Evolutionary conservation across 1,284 basidiomycete species (phyloP).

Genomic region (Sporisorium sorghi): DNA sequence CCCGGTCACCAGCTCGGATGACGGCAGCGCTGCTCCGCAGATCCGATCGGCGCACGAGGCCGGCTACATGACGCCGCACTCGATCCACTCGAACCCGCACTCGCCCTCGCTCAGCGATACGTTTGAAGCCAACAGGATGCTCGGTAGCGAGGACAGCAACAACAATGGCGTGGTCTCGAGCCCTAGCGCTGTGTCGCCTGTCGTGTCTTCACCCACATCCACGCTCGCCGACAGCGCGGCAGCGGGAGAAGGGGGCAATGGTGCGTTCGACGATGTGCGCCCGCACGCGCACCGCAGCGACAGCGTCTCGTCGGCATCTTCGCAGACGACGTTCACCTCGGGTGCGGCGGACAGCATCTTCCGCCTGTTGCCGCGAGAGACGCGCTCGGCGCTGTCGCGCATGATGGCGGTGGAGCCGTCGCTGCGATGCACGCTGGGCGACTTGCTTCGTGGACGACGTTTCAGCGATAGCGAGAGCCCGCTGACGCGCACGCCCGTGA

Average conservation of each 20-base stretch:
- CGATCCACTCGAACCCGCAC: constrained; percentile 41
- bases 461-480: constrained; percentile 63
- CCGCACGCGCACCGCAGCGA: constrained; percentile 55
- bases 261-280: constrained; percentile 39
- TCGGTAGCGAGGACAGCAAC: constrained; percentile 21
- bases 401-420: constrained; percentile 93
- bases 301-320: constrained; percentile 73
- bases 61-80: constrained; percentile 63
- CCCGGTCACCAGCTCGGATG: constrained; percentile 23
- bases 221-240: constrained; percentile 38
- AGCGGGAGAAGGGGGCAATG: constrained; percentile 22
- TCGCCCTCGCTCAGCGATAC: constrained; percentile 49
- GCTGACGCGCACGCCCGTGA: constrained; percentile 59
- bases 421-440: constrained; percentile 91
- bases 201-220: constrained; percentile 40
- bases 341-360: constrained; percentile 97
- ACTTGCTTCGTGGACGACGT: constrained; percentile 81
- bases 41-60: constrained; percentile 63
- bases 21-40: constrained; percentile 28
- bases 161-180: constrained; percentile 15
- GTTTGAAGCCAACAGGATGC: constrained; percentile 25
- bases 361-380: constrained; percentile 92
- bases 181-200: constrained; percentile 39
- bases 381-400: constrained; percentile 79
- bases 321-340: constrained; percentile 79